Evolutionary conservation across 2,329 filamentous ascomycete genomes (phyloP), one percentile per base, ranked within the genome.

Genomic region (Colletotrichum zoysiae): DNA sequence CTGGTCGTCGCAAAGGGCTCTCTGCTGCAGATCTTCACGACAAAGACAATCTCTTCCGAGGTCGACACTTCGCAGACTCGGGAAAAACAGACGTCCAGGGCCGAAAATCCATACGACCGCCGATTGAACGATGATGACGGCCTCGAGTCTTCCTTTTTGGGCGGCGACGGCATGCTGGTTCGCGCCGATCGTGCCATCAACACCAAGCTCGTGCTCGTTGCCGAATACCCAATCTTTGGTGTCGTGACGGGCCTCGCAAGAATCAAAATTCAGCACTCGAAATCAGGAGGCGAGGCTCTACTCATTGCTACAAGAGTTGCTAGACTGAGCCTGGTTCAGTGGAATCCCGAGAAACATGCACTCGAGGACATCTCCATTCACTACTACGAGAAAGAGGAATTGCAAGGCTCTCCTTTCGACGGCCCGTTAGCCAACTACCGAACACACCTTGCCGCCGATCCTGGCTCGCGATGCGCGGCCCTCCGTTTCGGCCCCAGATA

Each of bases 321-420:
- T 53, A 97, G 97, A 83, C 88, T 98, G 78, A 97, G 93, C 81
- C 86, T 99, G 81, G 87, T 97, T 67, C 94, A 98, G 84, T 99
- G 96, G 96, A 94, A 98, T 79, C 91, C 94, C 11, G 90, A 92
- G 79, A 90, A 90, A 75, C 88, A 93, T 81, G 89, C 89, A 63
- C 91, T 98, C 76, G 91, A 92, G 76, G 98, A 95, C 65, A 90
- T 96, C 74, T 98, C 95, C 63, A 95, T 99, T 77, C 96, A 99
- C 84, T 98, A 95, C 86, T 99, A 98, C 83, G 96, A 99, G 81
- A 93, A 96, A 80, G 95, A 98, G 78, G 95, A 97, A 79, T 86
- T 95, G 73, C 90, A 92, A 75, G 91, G 92, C 65, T 92, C 90
- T 74, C 95, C 95, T 0, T 98, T 95, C 92, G 91, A 92, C 62